Percentiles rank a stretch among this genome's conserved stretches.
Evolutionary conservation across 352 stramenopile genomes (phyloP).

Genomic region (Phytophthora hybrid): DNA sequence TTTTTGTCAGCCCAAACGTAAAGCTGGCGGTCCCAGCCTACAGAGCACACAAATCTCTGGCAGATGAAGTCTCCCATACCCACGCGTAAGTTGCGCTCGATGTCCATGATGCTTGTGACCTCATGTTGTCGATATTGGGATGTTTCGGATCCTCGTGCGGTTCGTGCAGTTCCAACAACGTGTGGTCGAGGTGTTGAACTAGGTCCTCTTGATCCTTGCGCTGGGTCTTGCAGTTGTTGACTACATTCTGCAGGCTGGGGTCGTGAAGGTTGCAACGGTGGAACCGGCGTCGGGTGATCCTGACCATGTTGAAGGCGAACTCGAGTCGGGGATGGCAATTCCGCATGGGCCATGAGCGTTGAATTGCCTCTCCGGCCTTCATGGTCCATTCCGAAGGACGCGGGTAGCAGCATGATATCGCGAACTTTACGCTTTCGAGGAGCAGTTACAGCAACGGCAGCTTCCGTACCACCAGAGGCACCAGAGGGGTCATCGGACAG

Average conservation of each 20-base stretch:
- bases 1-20: conserved; percentile 90
- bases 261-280: neutral
- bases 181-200: conserved; percentile 20
- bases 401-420: conserved; percentile 70
- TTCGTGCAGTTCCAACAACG: conserved; percentile 4
- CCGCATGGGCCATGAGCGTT: conserved; percentile 40
- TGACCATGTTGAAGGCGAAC: conserved; percentile 39
- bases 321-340: conserved; percentile 64
- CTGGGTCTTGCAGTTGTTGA: conserved; percentile 13
- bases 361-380: conserved; percentile 55
- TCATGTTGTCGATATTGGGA: conserved; percentile 77
- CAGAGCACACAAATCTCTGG: conserved; percentile 81
- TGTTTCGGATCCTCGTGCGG: conserved; percentile 22
- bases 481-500: conserved; percentile 19
- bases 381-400: conserved; percentile 66
- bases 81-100: conserved; percentile 80
- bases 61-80: conserved; percentile 88
- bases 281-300: conserved; percentile 30
- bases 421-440: conserved; percentile 56
- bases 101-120: conserved; percentile 84
- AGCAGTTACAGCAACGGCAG: conserved; percentile 6
- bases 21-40: conserved; percentile 85
- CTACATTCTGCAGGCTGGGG: conserved; percentile 7
- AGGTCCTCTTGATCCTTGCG: conserved; percentile 12
- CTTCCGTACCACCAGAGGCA: conserved; percentile 7